phyloP scores from a whole-genome alignment of 2,329 filamentous ascomycete species.

The Cladosporium austrohemisphaericum region DNA sequence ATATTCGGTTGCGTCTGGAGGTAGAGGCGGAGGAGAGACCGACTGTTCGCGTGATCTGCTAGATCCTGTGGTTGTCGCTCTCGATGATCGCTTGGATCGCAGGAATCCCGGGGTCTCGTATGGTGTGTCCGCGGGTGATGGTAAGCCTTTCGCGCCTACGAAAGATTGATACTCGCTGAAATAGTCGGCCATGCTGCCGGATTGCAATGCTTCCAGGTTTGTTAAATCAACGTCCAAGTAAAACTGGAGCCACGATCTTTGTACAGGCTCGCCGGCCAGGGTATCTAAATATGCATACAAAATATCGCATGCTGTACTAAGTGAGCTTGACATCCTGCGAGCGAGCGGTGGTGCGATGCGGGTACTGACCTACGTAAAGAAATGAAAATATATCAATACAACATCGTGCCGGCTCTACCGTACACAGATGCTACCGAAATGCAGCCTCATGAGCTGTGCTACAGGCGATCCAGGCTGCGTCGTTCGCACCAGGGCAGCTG shows the following conservation, averaged over 20 bases:
- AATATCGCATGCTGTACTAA: constrained; percentile 12
- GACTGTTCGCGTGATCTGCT: constrained; percentile 59
- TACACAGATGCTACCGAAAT: constrained; percentile 9
- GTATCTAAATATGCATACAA: constrained; percentile 14
- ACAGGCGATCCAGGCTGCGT: constrained; percentile 13
- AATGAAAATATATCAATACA: constrained; percentile 11
- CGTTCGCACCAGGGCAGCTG: neutral
- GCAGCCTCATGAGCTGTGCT: constrained; percentile 14
- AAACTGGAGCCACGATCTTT: constrained; percentile 3
- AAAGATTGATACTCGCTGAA: constrained; percentile 45
- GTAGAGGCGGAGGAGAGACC: constrained; percentile 57
- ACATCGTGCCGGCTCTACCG: constrained; percentile 12
- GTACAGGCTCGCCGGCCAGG: constrained; percentile 15
- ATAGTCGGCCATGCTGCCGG: constrained; percentile 38
- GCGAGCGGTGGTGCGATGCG: neutral
- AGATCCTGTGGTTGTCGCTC: constrained; percentile 49
- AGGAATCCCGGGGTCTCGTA: constrained; percentile 56
- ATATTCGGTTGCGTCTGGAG: constrained; percentile 40
- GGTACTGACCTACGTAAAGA: constrained; percentile 10
- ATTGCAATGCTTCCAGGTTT: neutral
- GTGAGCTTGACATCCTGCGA: constrained; percentile 12
- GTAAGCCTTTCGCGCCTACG: constrained; percentile 56
- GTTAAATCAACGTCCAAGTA: constrained; percentile 5
- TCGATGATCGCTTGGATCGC: constrained; percentile 62
- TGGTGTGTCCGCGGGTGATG: constrained; percentile 68